Conservation (phyloP, 345 rosid genomes). For the Melastoma malabathricum region DNA sequence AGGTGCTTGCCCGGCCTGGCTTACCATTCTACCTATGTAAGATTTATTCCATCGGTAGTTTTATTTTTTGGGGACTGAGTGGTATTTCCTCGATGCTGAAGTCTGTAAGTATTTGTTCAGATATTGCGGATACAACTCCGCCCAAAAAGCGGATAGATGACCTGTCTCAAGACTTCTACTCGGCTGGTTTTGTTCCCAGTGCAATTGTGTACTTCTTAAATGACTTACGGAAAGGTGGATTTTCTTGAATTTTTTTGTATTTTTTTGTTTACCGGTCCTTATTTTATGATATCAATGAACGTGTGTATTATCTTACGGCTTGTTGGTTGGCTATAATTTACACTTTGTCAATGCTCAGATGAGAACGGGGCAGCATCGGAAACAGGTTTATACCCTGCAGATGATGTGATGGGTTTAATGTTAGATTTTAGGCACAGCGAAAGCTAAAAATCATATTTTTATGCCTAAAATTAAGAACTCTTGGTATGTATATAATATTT, state of each 20-base stretch:
- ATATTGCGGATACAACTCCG: conserved; percentile 69
- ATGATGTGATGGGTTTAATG: conserved; percentile 57
- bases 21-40: conserved; percentile 67
- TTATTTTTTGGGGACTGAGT: not conserved
- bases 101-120: not conserved
- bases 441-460: too few relatives aligned
- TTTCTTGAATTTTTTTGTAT: conserved; percentile 3
- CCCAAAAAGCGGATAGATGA: conserved; percentile 77
- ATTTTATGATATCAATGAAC: too few relatives aligned
- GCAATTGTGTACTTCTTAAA: conserved; percentile 79
- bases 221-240: conserved; percentile 44
- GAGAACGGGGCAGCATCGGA: conserved; percentile 27
- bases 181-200: conserved; percentile 86
- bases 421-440: too few relatives aligned
- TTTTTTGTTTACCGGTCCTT: too few relatives aligned
- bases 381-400: conserved; percentile 45
- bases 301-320: too few relatives aligned
- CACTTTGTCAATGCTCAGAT: conserved; percentile 18
- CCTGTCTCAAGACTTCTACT: conserved; percentile 60
- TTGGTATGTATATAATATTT: too few relatives aligned
- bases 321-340: too few relatives aligned
- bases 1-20: conserved; percentile 49
- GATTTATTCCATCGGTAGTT: conserved; percentile 10
- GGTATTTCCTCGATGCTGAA: not conserved
- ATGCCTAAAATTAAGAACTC: too few relatives aligned